Evolutionary conservation across 768 basidiomycete species (phyloP).

Genomic region (Chalciporus sphaerocephalus): DNA sequence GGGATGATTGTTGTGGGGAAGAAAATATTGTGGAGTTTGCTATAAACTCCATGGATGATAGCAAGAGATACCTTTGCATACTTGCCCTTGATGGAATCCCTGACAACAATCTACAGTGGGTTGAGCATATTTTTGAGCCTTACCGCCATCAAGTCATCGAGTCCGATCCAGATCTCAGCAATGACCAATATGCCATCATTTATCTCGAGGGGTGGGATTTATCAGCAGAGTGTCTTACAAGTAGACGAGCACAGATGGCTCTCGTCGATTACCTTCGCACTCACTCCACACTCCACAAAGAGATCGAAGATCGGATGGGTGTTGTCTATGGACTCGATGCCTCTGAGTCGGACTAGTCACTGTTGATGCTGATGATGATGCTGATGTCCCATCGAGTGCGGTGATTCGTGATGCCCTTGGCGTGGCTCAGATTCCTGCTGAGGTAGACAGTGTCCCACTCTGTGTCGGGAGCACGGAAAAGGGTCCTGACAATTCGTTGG

Average conservation of each 20-base stretch:
- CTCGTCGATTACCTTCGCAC: constrained; percentile 12
- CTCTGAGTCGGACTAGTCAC: no score
- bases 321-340: constrained; percentile 1
- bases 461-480: constrained; percentile 1
- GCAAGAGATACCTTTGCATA: no score
- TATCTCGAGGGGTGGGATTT: constrained; percentile 16
- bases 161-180: constrained; percentile 4
- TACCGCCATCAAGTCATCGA: constrained; percentile 10
- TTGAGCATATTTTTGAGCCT: constrained; percentile 13
- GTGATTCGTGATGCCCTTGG: constrained; percentile 2
- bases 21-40: no score
- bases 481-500: neutral
- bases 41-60: no score
- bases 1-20: no score
- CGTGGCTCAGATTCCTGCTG: neutral
- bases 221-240: constrained; percentile 16
- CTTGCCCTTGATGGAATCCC: no score
- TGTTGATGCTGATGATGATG: neutral
- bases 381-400: constrained; percentile 4
- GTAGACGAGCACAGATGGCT: constrained; percentile 9
- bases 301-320: constrained; percentile 10
- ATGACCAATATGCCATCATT: constrained; percentile 19
- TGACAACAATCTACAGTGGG: constrained; percentile 8
- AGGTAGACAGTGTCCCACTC: neutral
- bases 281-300: constrained; percentile 9